Evolutionary conservation across 331 rosid genomes (phyloP), one percentile per base, ranked within the genome.

Genomic region (Telfairia occidentalis): DNA sequence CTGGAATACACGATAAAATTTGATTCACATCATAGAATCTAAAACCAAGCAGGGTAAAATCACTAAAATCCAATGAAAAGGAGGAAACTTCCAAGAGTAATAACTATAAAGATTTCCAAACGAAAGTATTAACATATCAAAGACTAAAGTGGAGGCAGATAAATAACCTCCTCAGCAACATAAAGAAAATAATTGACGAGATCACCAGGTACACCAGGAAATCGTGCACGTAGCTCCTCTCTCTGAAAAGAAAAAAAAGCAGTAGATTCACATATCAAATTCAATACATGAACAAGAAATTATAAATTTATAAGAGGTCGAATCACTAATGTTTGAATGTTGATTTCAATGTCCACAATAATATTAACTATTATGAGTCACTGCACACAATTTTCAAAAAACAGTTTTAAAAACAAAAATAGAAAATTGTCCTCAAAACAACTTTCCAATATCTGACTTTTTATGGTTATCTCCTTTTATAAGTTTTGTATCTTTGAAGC

Each of bases 161-260:
- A 21, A 32, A 52, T 79, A 88, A 94, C 98, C 98, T 94, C 98
- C 82, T 94, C 97, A 53, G 98, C 98, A 76, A 94, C 96, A 85
- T 91, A 91, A 32, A 94, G 77, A 81, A 94, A 94, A 83, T 67
- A 92, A 89, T 94, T 94, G 83, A 94, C 98, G 77, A 94, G 98
- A 85, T 94, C 98, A 48, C 98, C 98, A 16, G 98, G 98, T 40
- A 94, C 96, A 64, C 98, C 98, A 54, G 98, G 98, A 84, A 94
- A 94, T 34, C 98, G 91, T 26, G 98, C 98, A 19, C 98, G 97
- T 78, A 94, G 79, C 83, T 94, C 98, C 85, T 94, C 98, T 86
- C 98, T 88, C 98, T 94, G 86, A 78, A 80, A 77, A 79, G 55
- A 63, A 59, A 50, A 76, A 74, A 26, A 72, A 49, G 32, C 76